Base-by-base conservation (phyloP, 352 stramenopile species). In the Globisporangium ultimum region DNA sequence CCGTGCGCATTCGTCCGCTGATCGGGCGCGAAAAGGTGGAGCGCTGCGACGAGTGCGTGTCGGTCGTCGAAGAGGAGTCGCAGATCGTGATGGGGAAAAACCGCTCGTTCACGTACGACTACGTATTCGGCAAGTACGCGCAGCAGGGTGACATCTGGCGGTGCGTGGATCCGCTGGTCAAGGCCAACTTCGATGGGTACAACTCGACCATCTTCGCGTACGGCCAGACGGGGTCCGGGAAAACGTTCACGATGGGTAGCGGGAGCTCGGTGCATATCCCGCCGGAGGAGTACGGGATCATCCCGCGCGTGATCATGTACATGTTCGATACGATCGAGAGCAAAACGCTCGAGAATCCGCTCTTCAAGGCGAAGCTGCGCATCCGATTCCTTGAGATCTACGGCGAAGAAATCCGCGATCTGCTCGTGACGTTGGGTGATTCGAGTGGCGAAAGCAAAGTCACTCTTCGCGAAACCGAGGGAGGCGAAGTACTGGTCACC, bases 331-430 rank as follows among this genome's bases (percentile, higher is more conserved):
- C 89, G 43, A 84, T 95, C 18, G 76, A 87, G 9, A 48, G 49
- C 55, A 89, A 89, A 62, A 78, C 53, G 28, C 61, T 68, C 28
- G 76, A 80, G 28, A 87, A 81, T 8, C 62, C 75, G 28, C 76
- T 80, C 54, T 94, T 89, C 65, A 73, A 74, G 24, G 72, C 76
- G 21, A 66, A 88, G 38, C 63, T 96, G n/a, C 74, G 76, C 40
- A 76, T 94, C 47, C 76, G 81, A 18, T 99, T 98, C 69, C 66
- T 97, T 1, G 91, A 98, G 69, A 88, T 98, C 52, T 97, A 98
- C 61, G 78, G 86, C 59, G 91, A 97, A 62, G 85, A 97, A 54
- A 94, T 98, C 46, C 80, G 72, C 34, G 91, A 97, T 56, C 68
- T 97, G 53, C 78, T 97, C 20, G 85, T 90, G 18, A 84, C 84